Evolutionary conservation across 2,329 filamentous ascomycete genomes (phyloP).

Genomic region (Diaporthe ilicicola): DNA sequence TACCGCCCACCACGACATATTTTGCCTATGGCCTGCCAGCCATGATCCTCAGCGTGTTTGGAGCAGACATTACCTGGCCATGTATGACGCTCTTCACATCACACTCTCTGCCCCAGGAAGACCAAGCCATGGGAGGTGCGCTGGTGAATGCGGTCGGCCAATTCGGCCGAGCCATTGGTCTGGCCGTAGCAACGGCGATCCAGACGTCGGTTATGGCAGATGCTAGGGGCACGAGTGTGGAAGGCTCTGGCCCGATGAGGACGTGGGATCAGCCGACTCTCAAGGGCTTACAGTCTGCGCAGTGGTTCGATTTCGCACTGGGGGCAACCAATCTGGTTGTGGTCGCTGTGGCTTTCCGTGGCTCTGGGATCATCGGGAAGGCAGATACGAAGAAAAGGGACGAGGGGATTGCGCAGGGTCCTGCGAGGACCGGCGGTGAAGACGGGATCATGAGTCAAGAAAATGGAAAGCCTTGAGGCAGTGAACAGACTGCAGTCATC

Average conservation of each 20-base stretch:
- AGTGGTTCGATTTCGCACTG: slow-evolving; percentile 62
- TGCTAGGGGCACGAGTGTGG: slow-evolving; percentile 52
- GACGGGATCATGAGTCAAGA: slow-evolving; percentile 6
- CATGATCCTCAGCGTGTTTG: slow-evolving; percentile 71
- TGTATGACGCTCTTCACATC: slow-evolving; percentile 73
- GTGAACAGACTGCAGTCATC: no score
- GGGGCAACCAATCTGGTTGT: slow-evolving; percentile 52
- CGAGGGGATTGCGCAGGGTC: background rate
- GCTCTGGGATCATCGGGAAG: slow-evolving; percentile 62
- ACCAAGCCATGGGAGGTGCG: slow-evolving; percentile 74
- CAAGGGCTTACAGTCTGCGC: slow-evolving; percentile 56
- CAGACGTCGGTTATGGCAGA: slow-evolving; percentile 69
- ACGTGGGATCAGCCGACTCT: slow-evolving; percentile 57
- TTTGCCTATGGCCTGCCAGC: slow-evolving; percentile 74
- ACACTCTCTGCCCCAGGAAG: slow-evolving; percentile 66
- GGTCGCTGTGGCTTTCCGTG: slow-evolving; percentile 58
- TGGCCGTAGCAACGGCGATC: slow-evolving; percentile 71
- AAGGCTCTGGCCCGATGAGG: slow-evolving; percentile 52
- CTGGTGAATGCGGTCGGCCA: slow-evolving; percentile 74
- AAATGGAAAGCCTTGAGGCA: background rate
- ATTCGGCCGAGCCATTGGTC: slow-evolving; percentile 70
- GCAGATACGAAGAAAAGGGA: slow-evolving; percentile 32
- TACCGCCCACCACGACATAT: slow-evolving; percentile 67
- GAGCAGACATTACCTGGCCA: slow-evolving; percentile 73
- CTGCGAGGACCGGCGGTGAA: slow-evolving; percentile 9